Evolutionary conservation across 2,329 filamentous ascomycete genomes (phyloP).

Genomic region (Cordyceps cicadae): DNA sequence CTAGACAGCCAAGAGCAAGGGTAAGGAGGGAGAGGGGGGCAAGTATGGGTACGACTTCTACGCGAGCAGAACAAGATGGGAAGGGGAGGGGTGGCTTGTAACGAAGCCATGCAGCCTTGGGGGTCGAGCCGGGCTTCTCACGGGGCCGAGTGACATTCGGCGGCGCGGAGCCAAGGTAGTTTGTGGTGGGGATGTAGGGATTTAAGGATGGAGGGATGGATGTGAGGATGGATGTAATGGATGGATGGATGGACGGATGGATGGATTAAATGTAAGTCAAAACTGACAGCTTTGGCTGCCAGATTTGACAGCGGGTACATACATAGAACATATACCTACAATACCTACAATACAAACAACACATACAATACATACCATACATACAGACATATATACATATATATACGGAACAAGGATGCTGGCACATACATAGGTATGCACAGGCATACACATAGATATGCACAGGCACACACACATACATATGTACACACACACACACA

Average conservation of each 20-base stretch:
- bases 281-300: not conserved
- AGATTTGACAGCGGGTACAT: not conserved
- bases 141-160: constrained; percentile 11
- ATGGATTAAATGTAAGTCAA: constrained; percentile 6
- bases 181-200: not conserved
- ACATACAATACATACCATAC: too few species aligned
- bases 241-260: too few species aligned
- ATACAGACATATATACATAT: too few species aligned
- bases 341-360: too few species aligned
- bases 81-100: constrained; percentile 1
- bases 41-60: too few species aligned
- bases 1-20: too few species aligned
- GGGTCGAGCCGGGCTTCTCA: constrained; percentile 8
- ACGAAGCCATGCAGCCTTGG: constrained; percentile 8
- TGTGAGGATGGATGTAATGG: too few species aligned
- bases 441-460: not conserved
- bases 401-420: not conserved
- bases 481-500: too few species aligned
- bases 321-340: not conserved
- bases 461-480: not conserved
- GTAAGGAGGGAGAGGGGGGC: too few species aligned
- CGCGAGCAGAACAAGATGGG: not conserved
- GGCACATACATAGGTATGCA: not conserved
- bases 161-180: not conserved
- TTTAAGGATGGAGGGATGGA: too few species aligned